A percentile compares a stretch with the other conserved stretches of the same genome.
Conservation (phyloP, 192 early-diverging fungal genomes). For the Linnemannia elongata region DNA sequence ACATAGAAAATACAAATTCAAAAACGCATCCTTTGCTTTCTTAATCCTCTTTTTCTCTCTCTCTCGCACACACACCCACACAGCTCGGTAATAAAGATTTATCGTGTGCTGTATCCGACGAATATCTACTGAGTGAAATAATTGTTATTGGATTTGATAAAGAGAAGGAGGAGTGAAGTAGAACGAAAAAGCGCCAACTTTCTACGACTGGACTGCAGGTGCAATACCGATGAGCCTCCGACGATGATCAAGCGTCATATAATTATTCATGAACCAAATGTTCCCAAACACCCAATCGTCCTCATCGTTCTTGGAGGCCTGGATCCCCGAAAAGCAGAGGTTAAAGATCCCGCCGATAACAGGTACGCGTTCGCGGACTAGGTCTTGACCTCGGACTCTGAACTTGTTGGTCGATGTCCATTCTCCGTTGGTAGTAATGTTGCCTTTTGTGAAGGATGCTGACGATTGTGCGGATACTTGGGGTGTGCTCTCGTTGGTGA, state of each 20-base stretch:
- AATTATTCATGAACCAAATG: slow-evolving; percentile 36
- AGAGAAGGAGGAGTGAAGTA: background rate
- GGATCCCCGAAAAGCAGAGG: slow-evolving; percentile 23
- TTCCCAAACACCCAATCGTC: slow-evolving; percentile 37
- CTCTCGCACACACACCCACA: background rate
- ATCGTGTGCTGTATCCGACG: background rate
- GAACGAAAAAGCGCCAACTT: background rate
- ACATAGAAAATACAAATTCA: background rate
- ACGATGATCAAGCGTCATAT: slow-evolving; percentile 21
- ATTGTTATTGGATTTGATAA: background rate
- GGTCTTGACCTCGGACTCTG: slow-evolving; percentile 20
- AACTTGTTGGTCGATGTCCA: slow-evolving; percentile 13
- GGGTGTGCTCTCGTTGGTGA: too few relatives aligned
- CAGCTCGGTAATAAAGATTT: background rate
- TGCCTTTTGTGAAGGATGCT: background rate
- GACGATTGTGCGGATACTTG: background rate
- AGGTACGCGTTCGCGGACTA: slow-evolving; percentile 27
- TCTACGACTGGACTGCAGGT: slow-evolving; percentile 9
- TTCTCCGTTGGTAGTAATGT: background rate
- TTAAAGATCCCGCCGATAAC: slow-evolving; percentile 17
- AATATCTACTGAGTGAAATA: too few relatives aligned
- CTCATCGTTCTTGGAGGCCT: slow-evolving; percentile 22
- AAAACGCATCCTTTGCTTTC: background rate
- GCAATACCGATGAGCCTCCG: slow-evolving; percentile 23
- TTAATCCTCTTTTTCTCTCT: background rate